These are phyloP conservation scores for Zygoascus biomembranicola DNA, from an alignment of 805 yeast species.

Conservation along the genomic window DNA sequence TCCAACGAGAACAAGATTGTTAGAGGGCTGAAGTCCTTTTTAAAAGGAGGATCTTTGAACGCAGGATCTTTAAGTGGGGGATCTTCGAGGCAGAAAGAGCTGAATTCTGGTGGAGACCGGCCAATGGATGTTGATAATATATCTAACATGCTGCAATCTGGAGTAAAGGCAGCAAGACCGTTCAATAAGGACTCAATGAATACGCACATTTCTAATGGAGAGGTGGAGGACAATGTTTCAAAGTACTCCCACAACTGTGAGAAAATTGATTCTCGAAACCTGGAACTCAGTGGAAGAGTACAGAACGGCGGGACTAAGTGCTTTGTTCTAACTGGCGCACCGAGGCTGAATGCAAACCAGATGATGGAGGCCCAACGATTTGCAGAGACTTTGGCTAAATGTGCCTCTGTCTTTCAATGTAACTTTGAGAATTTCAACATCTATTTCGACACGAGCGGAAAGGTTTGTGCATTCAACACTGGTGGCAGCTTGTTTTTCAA, in stretches of 20 bases:
- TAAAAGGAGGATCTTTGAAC: background rate
- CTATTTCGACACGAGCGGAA: constrained; percentile 19
- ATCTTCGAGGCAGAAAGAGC: background rate
- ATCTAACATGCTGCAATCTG: background rate
- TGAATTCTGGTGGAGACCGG: background rate
- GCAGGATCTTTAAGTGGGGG: background rate
- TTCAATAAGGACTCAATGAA: background rate
- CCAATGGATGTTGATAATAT: background rate
- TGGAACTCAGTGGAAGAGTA: background rate
- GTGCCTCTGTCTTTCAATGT: constrained; percentile 13
- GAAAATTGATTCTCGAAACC: background rate
- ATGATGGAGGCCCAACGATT: constrained; percentile 13
- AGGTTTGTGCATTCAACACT: constrained; percentile 31
- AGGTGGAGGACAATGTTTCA: background rate
- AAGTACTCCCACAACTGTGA: constrained; percentile 1
- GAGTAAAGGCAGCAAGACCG: background rate
- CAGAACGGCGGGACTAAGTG: background rate
- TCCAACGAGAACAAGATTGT: background rate
- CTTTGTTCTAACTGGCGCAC: constrained; percentile 2
- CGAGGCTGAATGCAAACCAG: constrained; percentile 3
- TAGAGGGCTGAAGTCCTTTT: background rate
- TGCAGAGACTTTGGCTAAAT: constrained; percentile 7
- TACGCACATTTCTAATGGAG: background rate
- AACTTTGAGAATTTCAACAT: constrained; percentile 23
- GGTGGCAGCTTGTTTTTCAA: constrained; percentile 33